phyloP scores from a whole-genome alignment of 2,329 filamentous ascomycete genomes.

The Cladobotryum mycophilum region DNA sequence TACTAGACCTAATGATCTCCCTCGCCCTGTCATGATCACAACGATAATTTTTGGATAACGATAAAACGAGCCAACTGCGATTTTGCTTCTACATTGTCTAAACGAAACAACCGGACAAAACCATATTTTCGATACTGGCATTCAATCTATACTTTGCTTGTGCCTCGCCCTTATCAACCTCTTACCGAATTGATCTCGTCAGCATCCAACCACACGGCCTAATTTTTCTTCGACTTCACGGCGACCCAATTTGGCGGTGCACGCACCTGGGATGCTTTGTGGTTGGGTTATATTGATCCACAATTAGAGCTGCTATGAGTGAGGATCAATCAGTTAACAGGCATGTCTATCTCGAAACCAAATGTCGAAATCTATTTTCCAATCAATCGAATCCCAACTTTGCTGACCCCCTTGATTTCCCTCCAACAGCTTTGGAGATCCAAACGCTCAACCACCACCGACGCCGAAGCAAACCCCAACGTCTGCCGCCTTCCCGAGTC shows the following conservation, averaged over 20 bases:
- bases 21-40: constrained; percentile 12
- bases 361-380: neutral
- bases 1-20: constrained; percentile 6
- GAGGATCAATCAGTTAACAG: constrained; percentile 51
- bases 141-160: neutral
- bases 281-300: constrained; percentile 12
- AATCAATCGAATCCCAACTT: constrained; percentile 29
- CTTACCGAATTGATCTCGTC: neutral
- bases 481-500: constrained; percentile 46
- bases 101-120: constrained; percentile 3
- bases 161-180: neutral
- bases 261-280: constrained; percentile 15
- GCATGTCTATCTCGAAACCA: constrained; percentile 28
- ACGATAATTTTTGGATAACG: constrained; percentile 14
- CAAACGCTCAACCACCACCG: constrained; percentile 53
- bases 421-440: constrained; percentile 52
- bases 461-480: constrained; percentile 54
- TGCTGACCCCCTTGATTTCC: constrained; percentile 17
- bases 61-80: constrained; percentile 13
- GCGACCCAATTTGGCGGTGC: constrained; percentile 9
- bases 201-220: neutral
- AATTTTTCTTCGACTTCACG: constrained; percentile 1
- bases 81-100: constrained; percentile 5
- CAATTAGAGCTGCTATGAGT: constrained; percentile 52
- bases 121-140: neutral